Conservation (phyloP, 352 stramenopile genomes). For the Phytophthora meadii region DNA sequence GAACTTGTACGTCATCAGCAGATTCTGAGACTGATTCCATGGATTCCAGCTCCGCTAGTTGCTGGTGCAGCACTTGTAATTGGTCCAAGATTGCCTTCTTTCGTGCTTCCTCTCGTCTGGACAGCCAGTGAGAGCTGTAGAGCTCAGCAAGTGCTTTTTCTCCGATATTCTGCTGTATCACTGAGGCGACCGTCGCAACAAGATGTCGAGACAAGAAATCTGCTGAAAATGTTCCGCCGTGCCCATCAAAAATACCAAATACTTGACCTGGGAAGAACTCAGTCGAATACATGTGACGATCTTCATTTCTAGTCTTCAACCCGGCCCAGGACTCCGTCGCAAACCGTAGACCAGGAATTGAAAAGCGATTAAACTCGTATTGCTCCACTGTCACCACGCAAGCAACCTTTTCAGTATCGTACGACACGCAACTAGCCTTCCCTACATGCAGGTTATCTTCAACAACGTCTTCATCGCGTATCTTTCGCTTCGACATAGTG, state of each 20-base stretch:
- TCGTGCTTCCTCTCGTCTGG: slow-evolving; percentile 30
- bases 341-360: slow-evolving; percentile 47
- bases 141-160: slow-evolving; percentile 32
- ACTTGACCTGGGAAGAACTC: slow-evolving; percentile 54
- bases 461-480: slow-evolving; percentile 27
- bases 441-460: slow-evolving; percentile 1
- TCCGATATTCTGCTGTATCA: slow-evolving; percentile 40
- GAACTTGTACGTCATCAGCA: slow-evolving; percentile 8
- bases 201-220: slow-evolving; percentile 56
- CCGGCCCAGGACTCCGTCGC: slow-evolving; percentile 63
- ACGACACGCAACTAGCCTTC: not conserved
- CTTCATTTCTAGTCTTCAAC: slow-evolving; percentile 67
- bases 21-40: slow-evolving; percentile 15
- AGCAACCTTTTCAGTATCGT: slow-evolving; percentile 4
- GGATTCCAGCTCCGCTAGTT: slow-evolving; percentile 38
- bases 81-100: slow-evolving; percentile 41
- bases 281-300: slow-evolving; percentile 43
- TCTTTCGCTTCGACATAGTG: slow-evolving; percentile 45
- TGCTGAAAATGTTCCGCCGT: slow-evolving; percentile 58
- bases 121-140: slow-evolving; percentile 16
- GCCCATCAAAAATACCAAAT: slow-evolving; percentile 70
- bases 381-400: not conserved
- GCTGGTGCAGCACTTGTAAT: slow-evolving; percentile 31
- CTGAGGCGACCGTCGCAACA: slow-evolving; percentile 40
- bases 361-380: slow-evolving; percentile 8